Evolutionary conservation across 192 early-diverging fungal species (phyloP).

Genomic region (Linnemannia zychae): DNA sequence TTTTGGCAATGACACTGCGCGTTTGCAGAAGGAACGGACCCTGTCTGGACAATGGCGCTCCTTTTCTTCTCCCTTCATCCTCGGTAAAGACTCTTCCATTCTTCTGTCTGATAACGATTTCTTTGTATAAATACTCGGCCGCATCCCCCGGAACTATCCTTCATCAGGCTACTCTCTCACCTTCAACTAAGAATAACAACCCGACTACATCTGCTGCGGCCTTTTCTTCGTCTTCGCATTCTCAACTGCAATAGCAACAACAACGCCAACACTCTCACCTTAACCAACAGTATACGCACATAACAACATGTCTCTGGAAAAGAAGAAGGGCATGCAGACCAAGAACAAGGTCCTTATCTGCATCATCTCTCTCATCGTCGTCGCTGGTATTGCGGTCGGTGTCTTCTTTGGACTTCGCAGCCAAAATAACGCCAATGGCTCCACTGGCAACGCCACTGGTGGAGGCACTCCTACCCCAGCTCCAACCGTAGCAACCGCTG

Average conservation of each 20-base stretch:
- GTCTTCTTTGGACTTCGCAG: conserved; percentile 45
- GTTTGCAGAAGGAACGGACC: not conserved
- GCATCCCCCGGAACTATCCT: not conserved
- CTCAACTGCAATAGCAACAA: not conserved
- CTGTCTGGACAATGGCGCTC: not conserved
- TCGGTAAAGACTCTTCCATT: not conserved
- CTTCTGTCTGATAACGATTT: too few species aligned
- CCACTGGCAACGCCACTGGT: not conserved
- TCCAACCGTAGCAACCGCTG: not conserved
- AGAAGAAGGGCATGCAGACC: conserved; percentile 52
- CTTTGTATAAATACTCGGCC: not conserved
- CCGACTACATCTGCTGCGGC: not conserved
- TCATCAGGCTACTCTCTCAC: not conserved
- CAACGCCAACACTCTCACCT: not conserved
- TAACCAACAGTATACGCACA: not conserved
- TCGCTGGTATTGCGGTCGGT: conserved; percentile 37
- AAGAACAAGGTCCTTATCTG: conserved; percentile 57
- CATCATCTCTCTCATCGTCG: conserved; percentile 22
- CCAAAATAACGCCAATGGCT: conserved; percentile 22
- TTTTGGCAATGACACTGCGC: not conserved
- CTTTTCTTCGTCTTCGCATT: too few species aligned
- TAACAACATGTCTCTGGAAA: conserved; percentile 29
- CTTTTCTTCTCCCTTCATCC: not conserved
- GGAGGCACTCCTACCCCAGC: not conserved
- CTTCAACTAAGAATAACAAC: not conserved